phyloP scores from a whole-genome alignment of 129 eudicot genomes.

The Pseudognaphalium luteoalbum region DNA sequence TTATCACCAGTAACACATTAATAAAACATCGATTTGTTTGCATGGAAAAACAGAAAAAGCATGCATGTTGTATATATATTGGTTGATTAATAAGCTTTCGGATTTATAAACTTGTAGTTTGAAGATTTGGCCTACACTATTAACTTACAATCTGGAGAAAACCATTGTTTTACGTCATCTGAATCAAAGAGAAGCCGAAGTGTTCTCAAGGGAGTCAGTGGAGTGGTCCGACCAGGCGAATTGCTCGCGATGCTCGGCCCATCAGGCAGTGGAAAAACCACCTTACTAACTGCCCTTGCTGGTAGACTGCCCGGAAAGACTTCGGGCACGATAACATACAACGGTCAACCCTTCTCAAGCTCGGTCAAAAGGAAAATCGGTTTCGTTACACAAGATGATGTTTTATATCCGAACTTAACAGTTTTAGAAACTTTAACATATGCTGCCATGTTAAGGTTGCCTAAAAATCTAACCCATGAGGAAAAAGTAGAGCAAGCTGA shows the following conservation, averaged over 20 bases:
- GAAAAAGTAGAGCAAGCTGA: slow-evolving; percentile 73
- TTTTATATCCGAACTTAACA: slow-evolving; percentile 72
- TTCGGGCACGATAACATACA: slow-evolving; percentile 66
- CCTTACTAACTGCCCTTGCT: slow-evolving; percentile 71
- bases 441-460: slow-evolving; percentile 73
- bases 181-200: slow-evolving; percentile 47
- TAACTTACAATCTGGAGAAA: slow-evolving; percentile 29
- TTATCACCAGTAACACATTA: no score
- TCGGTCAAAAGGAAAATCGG: slow-evolving; percentile 64
- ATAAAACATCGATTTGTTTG: no score
- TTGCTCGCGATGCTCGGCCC: slow-evolving; percentile 89
- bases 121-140: slow-evolving; percentile 67
- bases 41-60: no score
- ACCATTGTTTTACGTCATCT: slow-evolving; percentile 37
- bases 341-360: slow-evolving; percentile 62
- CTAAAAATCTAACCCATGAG: slow-evolving; percentile 43
- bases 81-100: slow-evolving; percentile 6
- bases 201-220: slow-evolving; percentile 63
- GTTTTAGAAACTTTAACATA: slow-evolving; percentile 76
- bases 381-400: slow-evolving; percentile 82
- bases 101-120: slow-evolving; percentile 46
- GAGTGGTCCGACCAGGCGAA: slow-evolving; percentile 75
- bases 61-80: no score
- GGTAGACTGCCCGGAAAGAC: slow-evolving; percentile 60
- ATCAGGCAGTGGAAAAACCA: slow-evolving; percentile 89